Conservation (phyloP, 345 rosid genomes). For the Diplotaxis tenuifolia region DNA sequence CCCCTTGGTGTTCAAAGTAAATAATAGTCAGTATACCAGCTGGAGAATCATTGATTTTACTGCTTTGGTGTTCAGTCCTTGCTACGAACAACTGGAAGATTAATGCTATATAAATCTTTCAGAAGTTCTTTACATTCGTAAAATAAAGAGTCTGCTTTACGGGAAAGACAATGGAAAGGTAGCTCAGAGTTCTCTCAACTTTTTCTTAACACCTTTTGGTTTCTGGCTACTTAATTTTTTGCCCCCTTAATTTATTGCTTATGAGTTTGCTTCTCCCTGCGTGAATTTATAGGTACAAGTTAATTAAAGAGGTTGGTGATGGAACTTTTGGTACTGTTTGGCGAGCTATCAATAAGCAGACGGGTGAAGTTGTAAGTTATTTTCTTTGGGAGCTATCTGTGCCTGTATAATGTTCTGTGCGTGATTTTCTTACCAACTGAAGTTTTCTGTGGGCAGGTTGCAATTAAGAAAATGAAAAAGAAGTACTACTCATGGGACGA, state of each 20-base stretch:
- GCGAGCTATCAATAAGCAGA: constrained; percentile 80
- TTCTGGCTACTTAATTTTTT: neutral
- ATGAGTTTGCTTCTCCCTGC: neutral
- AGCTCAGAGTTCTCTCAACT: constrained; percentile 11
- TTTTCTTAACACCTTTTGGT: neutral
- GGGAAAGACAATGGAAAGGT: constrained; percentile 83
- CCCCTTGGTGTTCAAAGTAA: constrained; percentile 45
- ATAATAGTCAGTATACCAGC: constrained; percentile 57
- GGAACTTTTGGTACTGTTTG: constrained; percentile 97
- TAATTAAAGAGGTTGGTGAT: constrained; percentile 94
- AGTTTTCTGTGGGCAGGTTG: constrained; percentile 56
- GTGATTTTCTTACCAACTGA: neutral
- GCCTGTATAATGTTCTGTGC: neutral
- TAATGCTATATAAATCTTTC: constrained; percentile 49
- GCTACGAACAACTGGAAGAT: constrained; percentile 38
- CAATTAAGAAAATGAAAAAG: constrained; percentile 96
- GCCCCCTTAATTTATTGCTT: neutral
- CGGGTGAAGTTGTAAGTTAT: constrained; percentile 89
- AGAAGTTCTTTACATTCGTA: constrained; percentile 41
- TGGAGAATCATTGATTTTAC: constrained; percentile 34
- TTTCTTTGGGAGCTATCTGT: neutral
- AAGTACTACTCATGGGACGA: constrained; percentile 94
- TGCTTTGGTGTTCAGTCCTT: constrained; percentile 27
- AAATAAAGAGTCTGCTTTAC: constrained; percentile 57
- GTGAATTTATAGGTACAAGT: constrained; percentile 61